Evolutionary conservation across 2,329 filamentous ascomycete genomes (phyloP).

Genomic region (Volutella citrinella): DNA sequence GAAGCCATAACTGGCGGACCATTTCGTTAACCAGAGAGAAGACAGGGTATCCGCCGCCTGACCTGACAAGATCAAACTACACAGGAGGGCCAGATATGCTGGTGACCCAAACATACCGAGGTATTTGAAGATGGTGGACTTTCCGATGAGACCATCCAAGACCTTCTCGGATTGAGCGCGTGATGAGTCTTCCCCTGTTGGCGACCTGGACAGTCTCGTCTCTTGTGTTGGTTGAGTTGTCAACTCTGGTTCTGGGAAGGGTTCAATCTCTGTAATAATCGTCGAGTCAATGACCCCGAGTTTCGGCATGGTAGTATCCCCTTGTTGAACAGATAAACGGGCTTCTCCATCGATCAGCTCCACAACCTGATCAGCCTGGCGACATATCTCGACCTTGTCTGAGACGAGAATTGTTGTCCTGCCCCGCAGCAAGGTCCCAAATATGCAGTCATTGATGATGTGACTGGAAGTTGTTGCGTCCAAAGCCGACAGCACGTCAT

Average conservation of each 20-base stretch:
- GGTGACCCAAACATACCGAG: constrained; percentile 1
- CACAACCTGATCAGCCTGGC: constrained; percentile 2
- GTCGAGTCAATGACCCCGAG: too few species aligned
- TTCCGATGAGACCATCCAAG: constrained; percentile 2
- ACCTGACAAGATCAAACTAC: neutral
- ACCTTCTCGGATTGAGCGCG: constrained; percentile 1
- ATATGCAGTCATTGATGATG: constrained; percentile 3
- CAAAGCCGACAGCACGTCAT: constrained; percentile 74
- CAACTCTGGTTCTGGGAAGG: too few species aligned
- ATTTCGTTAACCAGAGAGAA: constrained; percentile 6
- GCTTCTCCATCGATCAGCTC: neutral
- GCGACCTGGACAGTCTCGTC: too few species aligned
- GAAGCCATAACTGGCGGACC: constrained; percentile 2
- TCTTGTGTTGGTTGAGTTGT: too few species aligned
- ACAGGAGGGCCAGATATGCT: neutral
- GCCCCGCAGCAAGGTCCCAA: constrained; percentile 4
- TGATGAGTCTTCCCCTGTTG: too few species aligned
- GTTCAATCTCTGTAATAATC: too few species aligned
- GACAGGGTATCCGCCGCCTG: constrained; percentile 1
- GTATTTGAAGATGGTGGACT: constrained; percentile 3
- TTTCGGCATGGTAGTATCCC: too few species aligned
- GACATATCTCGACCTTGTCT: neutral
- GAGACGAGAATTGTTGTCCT: constrained; percentile 1
- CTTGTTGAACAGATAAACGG: too few species aligned
- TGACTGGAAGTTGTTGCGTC: constrained; percentile 44